These are phyloP conservation scores for Chrysanthemum makinoi DNA, from an alignment of 129 eudicot genomes.

Conservation along the genomic window DNA sequence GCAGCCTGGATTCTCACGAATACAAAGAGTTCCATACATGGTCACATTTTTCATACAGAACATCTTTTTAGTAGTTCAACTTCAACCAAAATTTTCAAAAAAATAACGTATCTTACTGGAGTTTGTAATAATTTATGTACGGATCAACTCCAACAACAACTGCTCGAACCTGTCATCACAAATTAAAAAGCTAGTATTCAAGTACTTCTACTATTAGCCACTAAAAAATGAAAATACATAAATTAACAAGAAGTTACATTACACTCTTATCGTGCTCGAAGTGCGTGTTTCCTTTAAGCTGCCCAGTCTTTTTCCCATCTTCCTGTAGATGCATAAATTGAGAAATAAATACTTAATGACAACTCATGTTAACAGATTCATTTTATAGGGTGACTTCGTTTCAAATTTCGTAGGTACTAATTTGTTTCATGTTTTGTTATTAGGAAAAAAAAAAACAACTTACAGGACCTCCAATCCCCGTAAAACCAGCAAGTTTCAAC, in stretches of 20 bases:
- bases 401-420: too few relatives aligned
- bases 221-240: background rate
- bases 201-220: background rate
- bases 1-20: slow-evolving; percentile 94
- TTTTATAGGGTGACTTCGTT: too few relatives aligned
- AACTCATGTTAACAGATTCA: too few relatives aligned
- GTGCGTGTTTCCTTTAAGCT: slow-evolving; percentile 56
- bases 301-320: slow-evolving; percentile 65
- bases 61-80: background rate
- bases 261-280: slow-evolving; percentile 89
- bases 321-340: slow-evolving; percentile 49
- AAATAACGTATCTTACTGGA: slow-evolving; percentile 59
- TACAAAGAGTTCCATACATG: slow-evolving; percentile 92
- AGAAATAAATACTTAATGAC: background rate
- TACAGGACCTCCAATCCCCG: too few relatives aligned
- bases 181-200: slow-evolving; percentile 5
- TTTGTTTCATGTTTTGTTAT: too few relatives aligned
- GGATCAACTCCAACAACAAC: slow-evolving; percentile 91
- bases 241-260: slow-evolving; percentile 37
- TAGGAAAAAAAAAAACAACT: too few relatives aligned
- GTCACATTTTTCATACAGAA: background rate
- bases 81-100: slow-evolving; percentile 6
- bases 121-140: slow-evolving; percentile 77
- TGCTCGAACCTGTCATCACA: slow-evolving; percentile 77
- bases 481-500: too few relatives aligned